Evolutionary conservation across 2,329 filamentous ascomycete species (phyloP).

Genomic region (Teratosphaeria gauchensis): DNA sequence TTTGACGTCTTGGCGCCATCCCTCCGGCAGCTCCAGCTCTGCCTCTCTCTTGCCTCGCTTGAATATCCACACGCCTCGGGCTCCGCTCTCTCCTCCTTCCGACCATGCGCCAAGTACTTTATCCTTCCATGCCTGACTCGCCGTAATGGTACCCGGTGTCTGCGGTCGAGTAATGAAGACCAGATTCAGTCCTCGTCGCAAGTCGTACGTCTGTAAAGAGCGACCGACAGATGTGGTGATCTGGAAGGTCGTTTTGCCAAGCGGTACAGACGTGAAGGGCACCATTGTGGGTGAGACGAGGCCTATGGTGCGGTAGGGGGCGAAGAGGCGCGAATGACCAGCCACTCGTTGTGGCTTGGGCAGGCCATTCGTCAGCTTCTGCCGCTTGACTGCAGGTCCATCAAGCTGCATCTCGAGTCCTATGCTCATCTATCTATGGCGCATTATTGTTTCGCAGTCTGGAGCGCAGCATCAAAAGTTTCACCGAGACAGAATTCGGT

Average conservation of each 20-base stretch:
- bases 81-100: constrained; percentile 44
- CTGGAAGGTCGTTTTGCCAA: constrained; percentile 93
- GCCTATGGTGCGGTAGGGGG: constrained; percentile 89
- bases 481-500: not conserved
- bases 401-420: constrained; percentile 4
- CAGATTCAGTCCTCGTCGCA: constrained; percentile 80
- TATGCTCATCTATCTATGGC: not conserved
- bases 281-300: constrained; percentile 84
- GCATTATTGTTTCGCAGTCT: not conserved
- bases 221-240: constrained; percentile 90
- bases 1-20: constrained; percentile 60
- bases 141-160: constrained; percentile 76
- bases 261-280: constrained; percentile 77
- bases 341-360: constrained; percentile 14
- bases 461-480: not conserved
- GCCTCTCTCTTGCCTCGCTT: constrained; percentile 79
- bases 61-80: constrained; percentile 77
- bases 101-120: constrained; percentile 78
- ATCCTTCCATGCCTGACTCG: constrained; percentile 79
- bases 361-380: constrained; percentile 45
- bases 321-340: constrained; percentile 67
- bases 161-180: constrained; percentile 89
- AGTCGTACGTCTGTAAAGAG: constrained; percentile 89
- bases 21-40: constrained; percentile 59
- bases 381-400: constrained; percentile 52